These are phyloP conservation scores for Epipyxis sp. DNA, from an alignment of 108 stramenopile genomes.

Conservation along the genomic window DNA sequence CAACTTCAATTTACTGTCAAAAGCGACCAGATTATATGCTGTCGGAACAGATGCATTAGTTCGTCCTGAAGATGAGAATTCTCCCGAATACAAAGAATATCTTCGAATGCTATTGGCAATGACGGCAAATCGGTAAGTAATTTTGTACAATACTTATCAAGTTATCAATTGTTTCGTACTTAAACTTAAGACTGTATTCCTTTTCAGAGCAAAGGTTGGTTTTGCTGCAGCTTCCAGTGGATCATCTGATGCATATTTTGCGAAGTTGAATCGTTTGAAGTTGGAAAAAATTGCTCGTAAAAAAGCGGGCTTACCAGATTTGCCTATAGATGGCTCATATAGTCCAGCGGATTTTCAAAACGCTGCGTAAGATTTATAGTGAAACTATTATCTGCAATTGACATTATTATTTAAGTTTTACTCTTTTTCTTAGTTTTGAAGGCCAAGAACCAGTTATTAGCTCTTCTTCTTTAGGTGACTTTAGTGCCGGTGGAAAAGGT, in stretches of 20 bases:
- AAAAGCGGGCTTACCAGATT: neutral
- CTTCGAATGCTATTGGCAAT: neutral
- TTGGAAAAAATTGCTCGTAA: neutral
- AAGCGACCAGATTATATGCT: neutral
- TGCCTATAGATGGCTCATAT: neutral
- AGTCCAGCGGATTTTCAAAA: neutral
- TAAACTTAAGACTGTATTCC: too few relatives aligned
- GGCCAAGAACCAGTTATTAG: neutral
- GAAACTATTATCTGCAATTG: neutral
- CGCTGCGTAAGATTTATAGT: neutral
- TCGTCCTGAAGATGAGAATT: neutral
- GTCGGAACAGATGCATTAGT: neutral
- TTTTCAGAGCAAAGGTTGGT: neutral
- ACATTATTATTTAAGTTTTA: neutral
- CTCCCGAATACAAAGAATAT: neutral
- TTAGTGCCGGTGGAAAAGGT: neutral
- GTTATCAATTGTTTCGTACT: too few relatives aligned
- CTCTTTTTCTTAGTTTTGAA: neutral
- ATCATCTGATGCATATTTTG: neutral
- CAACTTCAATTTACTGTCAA: too few relatives aligned
- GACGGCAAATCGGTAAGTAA: neutral
- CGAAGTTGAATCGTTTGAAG: neutral
- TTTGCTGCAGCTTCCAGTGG: neutral
- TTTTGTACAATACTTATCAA: too few relatives aligned
- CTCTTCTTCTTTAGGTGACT: too few relatives aligned